Evolutionary conservation across 495 filamentous ascomycete genomes (phyloP).

Genomic region (Xylaria grammica): DNA sequence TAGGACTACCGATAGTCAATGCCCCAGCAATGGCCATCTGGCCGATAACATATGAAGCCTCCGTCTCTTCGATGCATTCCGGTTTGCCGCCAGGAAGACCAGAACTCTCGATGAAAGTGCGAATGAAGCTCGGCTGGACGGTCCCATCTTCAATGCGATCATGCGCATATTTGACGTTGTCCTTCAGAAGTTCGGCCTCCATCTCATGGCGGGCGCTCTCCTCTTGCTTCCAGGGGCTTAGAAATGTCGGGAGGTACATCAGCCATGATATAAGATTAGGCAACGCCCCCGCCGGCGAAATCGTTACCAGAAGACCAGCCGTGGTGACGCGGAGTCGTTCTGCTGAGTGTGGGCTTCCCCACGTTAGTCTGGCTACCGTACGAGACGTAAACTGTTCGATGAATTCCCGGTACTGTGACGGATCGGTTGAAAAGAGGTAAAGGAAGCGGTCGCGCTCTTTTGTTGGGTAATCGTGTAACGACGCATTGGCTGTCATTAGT

Average conservation of each 20-base stretch:
- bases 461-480: conserved; percentile 57
- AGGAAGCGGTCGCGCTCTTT: conserved; percentile 61
- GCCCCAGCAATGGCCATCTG: conserved; percentile 56
- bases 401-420: conserved; percentile 55
- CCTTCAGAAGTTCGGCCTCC: conserved; percentile 43
- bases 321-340: conserved; percentile 59
- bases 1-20: conserved; percentile 54
- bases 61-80: conserved; percentile 26
- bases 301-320: conserved; percentile 62
- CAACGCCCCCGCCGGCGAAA: conserved; percentile 61
- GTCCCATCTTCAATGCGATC: conserved; percentile 30
- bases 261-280: conserved; percentile 56
- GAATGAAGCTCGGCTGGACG: conserved; percentile 48
- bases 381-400: conserved; percentile 66
- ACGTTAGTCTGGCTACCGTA: conserved; percentile 62
- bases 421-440: conserved; percentile 45
- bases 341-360: conserved; percentile 57
- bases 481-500: conserved; percentile 55
- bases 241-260: conserved; percentile 43
- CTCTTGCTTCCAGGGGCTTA: conserved; percentile 60
- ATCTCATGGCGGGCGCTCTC: conserved; percentile 47
- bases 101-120: conserved; percentile 46
- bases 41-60: conserved; percentile 52
- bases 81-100: neutral
- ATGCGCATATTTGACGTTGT: conserved; percentile 49